Evolutionary conservation across 768 basidiomycete species (phyloP), one percentile per base, ranked within the genome.

Genomic region (Boletus pseudo-olivaceus): DNA sequence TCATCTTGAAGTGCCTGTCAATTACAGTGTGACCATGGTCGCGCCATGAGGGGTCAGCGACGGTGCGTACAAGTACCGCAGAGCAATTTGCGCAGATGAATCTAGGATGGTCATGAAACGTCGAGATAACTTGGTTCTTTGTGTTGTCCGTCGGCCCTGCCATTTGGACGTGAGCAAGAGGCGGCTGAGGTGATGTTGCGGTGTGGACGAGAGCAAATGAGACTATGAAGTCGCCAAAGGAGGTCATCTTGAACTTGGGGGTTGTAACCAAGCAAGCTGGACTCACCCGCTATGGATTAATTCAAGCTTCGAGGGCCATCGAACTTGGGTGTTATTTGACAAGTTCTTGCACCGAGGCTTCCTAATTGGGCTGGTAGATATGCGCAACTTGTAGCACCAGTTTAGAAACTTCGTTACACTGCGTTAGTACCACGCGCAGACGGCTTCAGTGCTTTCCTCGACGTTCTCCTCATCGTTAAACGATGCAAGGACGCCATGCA

Each of bases 1-100:
- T 92, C 90, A 59, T 93, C 90, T 67, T 92, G 89, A 15, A 93
- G 75, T 20, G 85, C 81, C 89, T 91, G 54, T 57, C 33, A 44
- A 48, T 23, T 39, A 14, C 10, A 32, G 10, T 32, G 29, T 44
- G 37, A 51, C 30, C 19, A 34, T 7, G 23, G 40, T 42, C 34
- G 48, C 39, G 20, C 26, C 27, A 17, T 49, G 29, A 17, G 43
- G 44, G 40, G 42, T 7, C 17, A 49, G 38, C 17, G 34, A 54
- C 11, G 17, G 43, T 34, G 72, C 86, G 49, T 49, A 89, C 89
- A 47, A 92, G 81, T 15, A 83, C 80, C 17, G 84, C 83, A 45
- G 86, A 78, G 63, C 90, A 92, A 47, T 80, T 80, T 17, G 80
- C 71, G 62, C 89, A 92, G 3, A 80, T 82, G 66, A 80, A 90